Evolutionary conservation across 2,329 filamentous ascomycete genomes (phyloP), one percentile per base, ranked within the genome.

Genomic region (Arthrinium puccinioides): DNA sequence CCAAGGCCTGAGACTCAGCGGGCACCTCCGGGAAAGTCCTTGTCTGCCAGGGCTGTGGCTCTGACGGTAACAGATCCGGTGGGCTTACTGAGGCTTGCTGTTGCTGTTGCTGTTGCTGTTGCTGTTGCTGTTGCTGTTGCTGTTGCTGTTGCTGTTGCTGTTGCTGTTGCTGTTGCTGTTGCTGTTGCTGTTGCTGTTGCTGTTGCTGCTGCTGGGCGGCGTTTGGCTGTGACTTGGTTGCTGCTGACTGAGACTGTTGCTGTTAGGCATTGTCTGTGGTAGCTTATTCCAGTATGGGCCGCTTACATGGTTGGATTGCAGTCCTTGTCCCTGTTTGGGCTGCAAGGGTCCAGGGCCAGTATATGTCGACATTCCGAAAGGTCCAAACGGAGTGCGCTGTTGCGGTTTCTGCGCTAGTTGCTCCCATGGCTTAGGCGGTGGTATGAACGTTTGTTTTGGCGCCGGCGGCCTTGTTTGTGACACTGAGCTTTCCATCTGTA

Each of bases 251-350:
- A n/a, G n/a, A n/a, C 53, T 56, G 40, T 48, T 49, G 53, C 44
- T 55, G 53, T 57, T 56, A 57, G 53, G 51, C 53, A 52, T 45
- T 49, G 51, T 48, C 50, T 51, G 44, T 46, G 47, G 46, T 38
- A 44, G 39, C 40, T 40, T 47, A 43, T 55, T 50, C 49, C 46
- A 51, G 40, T 51, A 48, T 48, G 52, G 45, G 53, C 51, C 51
- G 52, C 54, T 58, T 57, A 57, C 55, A 52, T 55, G 49, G 45
- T 45, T 52, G 37, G 49, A 44, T 43, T 52, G 47, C 38, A 42
- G 39, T 41, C 46, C 51, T 44, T 40, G 40, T 37, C 30, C 19
- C 16, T 32, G 16, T 21, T 37, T 23, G 42, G 15, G 8, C 29
- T 33, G 23, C 21, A 15, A n/a, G n/a, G n/a, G n/a, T n/a, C n/a